A percentile compares a stretch with the other conserved stretches of the same genome.
These are phyloP conservation scores for Suillus fuscotomentosus DNA, from an alignment of 768 basidiomycete genomes.

Conservation along the genomic window DNA sequence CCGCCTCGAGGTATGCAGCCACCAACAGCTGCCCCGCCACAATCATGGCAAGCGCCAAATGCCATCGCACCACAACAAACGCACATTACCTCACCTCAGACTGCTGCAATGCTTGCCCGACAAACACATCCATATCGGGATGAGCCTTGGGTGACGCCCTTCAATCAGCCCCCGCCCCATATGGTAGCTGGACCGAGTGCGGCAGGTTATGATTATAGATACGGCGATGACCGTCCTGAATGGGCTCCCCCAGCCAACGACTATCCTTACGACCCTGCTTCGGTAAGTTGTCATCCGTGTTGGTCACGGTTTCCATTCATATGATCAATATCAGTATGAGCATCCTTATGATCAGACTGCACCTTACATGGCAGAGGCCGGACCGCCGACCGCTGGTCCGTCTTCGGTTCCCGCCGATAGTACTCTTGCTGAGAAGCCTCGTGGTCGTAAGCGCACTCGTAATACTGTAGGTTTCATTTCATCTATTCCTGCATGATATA, in stretches of 20 bases:
- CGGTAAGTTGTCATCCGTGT: slow-evolving; percentile 36
- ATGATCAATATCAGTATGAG: slow-evolving; percentile 42
- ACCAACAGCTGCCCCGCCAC: slow-evolving; percentile 49
- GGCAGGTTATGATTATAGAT: slow-evolving; percentile 56
- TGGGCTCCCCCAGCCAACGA: slow-evolving; percentile 45
- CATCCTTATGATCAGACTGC: slow-evolving; percentile 53
- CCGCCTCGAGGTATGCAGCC: slow-evolving; percentile 43
- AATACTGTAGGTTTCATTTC: slow-evolving; percentile 42
- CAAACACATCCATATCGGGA: slow-evolving; percentile 46
- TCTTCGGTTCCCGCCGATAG: slow-evolving; percentile 28
- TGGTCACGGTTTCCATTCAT: neutral
- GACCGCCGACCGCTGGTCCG: slow-evolving; percentile 44
- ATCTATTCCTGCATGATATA: neutral
- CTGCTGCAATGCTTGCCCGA: slow-evolving; percentile 46
- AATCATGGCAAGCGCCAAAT: slow-evolving; percentile 62
- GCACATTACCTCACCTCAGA: slow-evolving; percentile 49
- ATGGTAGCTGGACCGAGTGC: slow-evolving; percentile 45
- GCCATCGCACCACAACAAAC: slow-evolving; percentile 67
- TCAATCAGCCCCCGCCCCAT: slow-evolving; percentile 48
- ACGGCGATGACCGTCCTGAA: slow-evolving; percentile 54
- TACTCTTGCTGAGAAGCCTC: slow-evolving; percentile 41
- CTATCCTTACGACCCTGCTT: slow-evolving; percentile 53
- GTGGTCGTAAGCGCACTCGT: slow-evolving; percentile 71
- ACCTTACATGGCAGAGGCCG: slow-evolving; percentile 57
- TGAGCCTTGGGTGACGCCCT: slow-evolving; percentile 55